Evolutionary conservation across 1,284 basidiomycete genomes (phyloP), one percentile per base, ranked within the genome.

Genomic region (Phellopilus nigrolimitatus): DNA sequence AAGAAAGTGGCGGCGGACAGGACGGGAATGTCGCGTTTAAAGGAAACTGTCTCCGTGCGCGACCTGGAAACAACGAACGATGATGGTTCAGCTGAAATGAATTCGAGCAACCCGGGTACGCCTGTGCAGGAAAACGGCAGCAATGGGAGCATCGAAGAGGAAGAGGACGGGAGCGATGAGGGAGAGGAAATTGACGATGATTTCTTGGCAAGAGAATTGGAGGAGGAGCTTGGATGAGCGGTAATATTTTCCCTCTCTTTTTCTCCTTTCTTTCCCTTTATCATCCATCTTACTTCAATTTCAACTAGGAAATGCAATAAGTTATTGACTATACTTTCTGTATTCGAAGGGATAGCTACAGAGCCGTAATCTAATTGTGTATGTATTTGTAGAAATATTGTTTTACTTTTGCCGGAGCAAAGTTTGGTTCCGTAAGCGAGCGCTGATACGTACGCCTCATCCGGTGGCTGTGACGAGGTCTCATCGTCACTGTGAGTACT

Each of bases 121-220:
- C 60, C 38, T 53, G 43, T 42, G 54, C 54, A 56, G 45, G 45
- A 44, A 43, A 41, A 60, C 41, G 58, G 48, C 31, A 51, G 50
- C 53, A 56, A 49, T 41, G 44, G 47, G 49, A 54, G 58, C 33
- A 61, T 58, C 2, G 61, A 59, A n/a, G 65, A 59, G 6, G 73
- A 71, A 0, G 69, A 71, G 4, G 69, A 61, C 31, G 68, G 66
- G 21, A 67, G 63, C 15, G 68, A 69, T 13, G 64, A 66, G 8
- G 71, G 68, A 8, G 71, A 72, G 17, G 78, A 80, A 4, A 73
- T 76, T 10, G 81, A 82, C 31, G 82, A 85, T 37, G 86, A 89
- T 62, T 89, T 88, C 63, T 68, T 89, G 22, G 80, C 85, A 13
- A 73, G 81, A 25, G 86, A 85, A 61, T 67, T 89, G 56, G 82